Evolutionary conservation across 306 rosid species (phyloP), one percentile per base, ranked within the genome.

Genomic region (Vigna mungo): DNA sequence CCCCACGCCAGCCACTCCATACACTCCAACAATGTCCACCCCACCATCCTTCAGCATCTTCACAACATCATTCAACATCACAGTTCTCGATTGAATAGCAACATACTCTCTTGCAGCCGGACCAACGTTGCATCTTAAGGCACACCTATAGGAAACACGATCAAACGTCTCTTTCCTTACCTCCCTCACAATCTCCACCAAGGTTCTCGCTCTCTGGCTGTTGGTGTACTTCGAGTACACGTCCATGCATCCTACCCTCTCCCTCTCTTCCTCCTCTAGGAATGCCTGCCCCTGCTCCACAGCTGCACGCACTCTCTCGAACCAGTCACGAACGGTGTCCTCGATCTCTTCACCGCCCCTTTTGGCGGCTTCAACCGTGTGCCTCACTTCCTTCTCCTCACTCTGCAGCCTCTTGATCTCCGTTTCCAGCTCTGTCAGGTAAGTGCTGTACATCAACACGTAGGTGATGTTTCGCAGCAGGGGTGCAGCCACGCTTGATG

Each of bases 1-100:
- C 0, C 87, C 85, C 1, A 80, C 58, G 4, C 87, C 84, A 11
- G 77, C 84, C 75, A 75, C 65, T n/a, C 87, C 87, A 39, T 76
- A 48, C 11, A 84, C 13, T 0, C 85, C 85, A 67, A 84, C 48
- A 71, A 63, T 21, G 21, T 66, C 43, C 37, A 59, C 44, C 72
- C 8, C 8, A 12, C 4, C 65, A 65, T 77, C 70, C 68, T 80
- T 61, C 5, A 80, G 32, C 5, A 7, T 74, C 9, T 43, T 1
- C 41, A 80, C 30, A 10, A 84, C 53, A 1, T 59, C 85, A 16
- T 53, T 68, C 72, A 74, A 7, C 16, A 79, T 9, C 14, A 11
- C 4, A 1, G 69, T 53, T 74, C 84, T 83, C 8, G 86, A 79
- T 53, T 52, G 65, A 75, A 83, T 44, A 1, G 46, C 81, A 53